Base-by-base conservation (phyloP, 2,329 filamentous ascomycete species). In the Salinomyces thailandicus region DNA sequence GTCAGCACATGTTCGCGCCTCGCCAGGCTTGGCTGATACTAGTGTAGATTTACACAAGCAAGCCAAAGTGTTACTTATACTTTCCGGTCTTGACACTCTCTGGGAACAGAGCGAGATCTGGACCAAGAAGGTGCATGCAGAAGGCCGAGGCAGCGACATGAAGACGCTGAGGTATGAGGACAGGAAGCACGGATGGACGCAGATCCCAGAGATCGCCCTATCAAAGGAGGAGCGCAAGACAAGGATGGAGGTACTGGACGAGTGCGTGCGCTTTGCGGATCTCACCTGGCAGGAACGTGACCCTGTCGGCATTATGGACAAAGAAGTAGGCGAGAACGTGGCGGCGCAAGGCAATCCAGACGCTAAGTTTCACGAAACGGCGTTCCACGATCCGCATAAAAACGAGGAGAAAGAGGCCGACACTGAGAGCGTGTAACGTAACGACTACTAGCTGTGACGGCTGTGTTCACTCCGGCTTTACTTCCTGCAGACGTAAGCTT, bases 91-190 rank as follows among this genome's bases (percentile, higher is more conserved):
- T 16, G 62, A 65, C 33, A 57, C 46, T 0, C 40, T 66, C 8
- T 60, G 61, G 2, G 59, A 62, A 16, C 62, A 64, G 38, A 62
- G 57, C 44, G 61, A 65, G 37, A 53, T 55, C 18, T 66, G 62
- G 62, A 55, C 61, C n/a, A 51, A 60, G 42, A 59, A 58, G 39
- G 58, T 64, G 50, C 28, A 52, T 50, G 53, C 30, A 49, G 39
- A 46, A 30, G 44, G 45, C 8, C 46, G 45, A 53, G 59, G 39
- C 48, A 51, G 19, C 51, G 62, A 28, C 12, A 43, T 54, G 43
- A 52, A 45, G 41, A 41, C 38, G 12, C 39, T 46, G 44, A 35
- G 44, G 11, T 46, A 46, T 32, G 44, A 39, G 26, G 44, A 46
- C 18, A 33, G 44, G 11, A 46, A 44, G 36, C 62, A 65, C 40